Conservation (phyloP, 148 eudicot genomes). For the Rhododendron henanense region DNA sequence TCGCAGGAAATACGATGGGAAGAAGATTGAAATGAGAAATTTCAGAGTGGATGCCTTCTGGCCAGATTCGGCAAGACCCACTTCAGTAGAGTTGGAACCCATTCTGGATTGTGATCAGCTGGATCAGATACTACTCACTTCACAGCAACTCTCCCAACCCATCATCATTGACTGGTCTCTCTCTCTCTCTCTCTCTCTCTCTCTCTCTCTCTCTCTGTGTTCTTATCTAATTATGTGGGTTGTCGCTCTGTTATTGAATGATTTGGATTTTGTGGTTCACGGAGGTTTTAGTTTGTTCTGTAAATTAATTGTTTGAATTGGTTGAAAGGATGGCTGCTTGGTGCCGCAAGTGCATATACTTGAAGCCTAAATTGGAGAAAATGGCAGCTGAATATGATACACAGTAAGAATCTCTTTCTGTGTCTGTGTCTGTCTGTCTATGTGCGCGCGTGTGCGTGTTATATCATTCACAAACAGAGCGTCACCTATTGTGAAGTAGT, state of each 20-base stretch:
- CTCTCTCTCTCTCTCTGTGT: no score
- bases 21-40: slow-evolving; percentile 34
- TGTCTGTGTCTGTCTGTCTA: no score
- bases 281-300: background rate
- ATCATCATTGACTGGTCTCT: slow-evolving; percentile 73
- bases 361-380: slow-evolving; percentile 93
- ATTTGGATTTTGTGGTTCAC: background rate
- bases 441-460: no score
- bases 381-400: slow-evolving; percentile 82
- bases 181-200: slow-evolving; percentile 12
- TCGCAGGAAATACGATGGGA: slow-evolving; percentile 22
- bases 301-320: background rate
- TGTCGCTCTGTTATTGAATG: background rate
- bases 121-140: slow-evolving; percentile 47
- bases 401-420: no score
- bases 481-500: no score
- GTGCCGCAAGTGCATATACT: slow-evolving; percentile 97
- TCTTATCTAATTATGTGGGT: background rate
- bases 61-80: slow-evolving; percentile 48
- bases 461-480: no score
- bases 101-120: slow-evolving; percentile 58
- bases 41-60: slow-evolving; percentile 43
- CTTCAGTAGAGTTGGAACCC: slow-evolving; percentile 50
- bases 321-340: slow-evolving; percentile 71
- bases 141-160: slow-evolving; percentile 52